Evolutionary conservation across 164 flowering plant genomes (phyloP), one percentile per base, ranked within the genome.

Genomic region (Stephania japonica): DNA sequence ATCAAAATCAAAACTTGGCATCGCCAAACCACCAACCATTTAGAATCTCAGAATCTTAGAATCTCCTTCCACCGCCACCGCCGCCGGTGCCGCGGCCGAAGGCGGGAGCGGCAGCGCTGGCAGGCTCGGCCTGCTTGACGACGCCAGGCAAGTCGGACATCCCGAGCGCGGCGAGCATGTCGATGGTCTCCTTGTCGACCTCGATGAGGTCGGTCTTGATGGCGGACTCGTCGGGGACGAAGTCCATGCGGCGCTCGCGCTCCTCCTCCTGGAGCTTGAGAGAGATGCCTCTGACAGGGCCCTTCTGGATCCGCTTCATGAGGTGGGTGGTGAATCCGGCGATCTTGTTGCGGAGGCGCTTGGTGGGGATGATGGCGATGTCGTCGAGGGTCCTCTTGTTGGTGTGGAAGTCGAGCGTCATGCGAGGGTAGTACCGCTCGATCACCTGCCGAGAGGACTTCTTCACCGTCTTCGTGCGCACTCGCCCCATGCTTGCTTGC

Each of bases 161-260:
- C 44, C 93, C 93, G 25, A 89, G 89, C 16, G 90, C 78, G 18
- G 90, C 81, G 61, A 89, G 89, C 90, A 89, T 83, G 66, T 89
- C 94, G 16, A 88, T 73, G 53, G 94, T 90, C 78, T 90, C 94
- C 81, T 88, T 88, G 67, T 90, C 94, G 61, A 90, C 94, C 81
- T 84, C 81, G 59, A 88, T 86, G 53, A 63, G 49, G 14, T 87
- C 90, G 42, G 77, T 80, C 77, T 84, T 85, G 70, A 90, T 86
- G 56, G 90, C 94, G 7, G 94, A 90, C 79, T 82, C 88, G 1
- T 88, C 94, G 11, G 94, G 94, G 19, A 88, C 94, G 70, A 87
- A 90, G 80, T 90, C 94, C 94, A 90, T 90, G 53, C 94, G 87
- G 12, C 94, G 82, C 81, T 90, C 94, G 8, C 94, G 84, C 82